These are phyloP conservation scores for Tephrocybe rancida DNA, from an alignment of 768 basidiomycete genomes.

Conservation along the genomic window DNA sequence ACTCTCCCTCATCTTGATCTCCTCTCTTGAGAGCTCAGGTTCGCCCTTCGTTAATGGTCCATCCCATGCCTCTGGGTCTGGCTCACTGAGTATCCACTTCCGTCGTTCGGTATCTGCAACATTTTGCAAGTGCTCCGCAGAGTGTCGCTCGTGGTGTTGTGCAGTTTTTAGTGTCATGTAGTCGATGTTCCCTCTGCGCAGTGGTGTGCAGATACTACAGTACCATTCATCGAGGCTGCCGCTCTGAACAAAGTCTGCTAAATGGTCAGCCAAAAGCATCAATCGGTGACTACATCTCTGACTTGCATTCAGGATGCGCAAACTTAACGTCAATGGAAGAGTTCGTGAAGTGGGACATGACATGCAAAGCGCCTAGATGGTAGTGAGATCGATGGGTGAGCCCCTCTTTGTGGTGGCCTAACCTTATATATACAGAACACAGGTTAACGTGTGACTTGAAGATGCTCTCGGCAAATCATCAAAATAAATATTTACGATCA, in stretches of 20 bases:
- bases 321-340: slow-evolving; percentile 12
- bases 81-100: slow-evolving; percentile 15
- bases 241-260: slow-evolving; percentile 27
- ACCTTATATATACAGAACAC: slow-evolving; percentile 3
- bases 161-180: slow-evolving; percentile 25
- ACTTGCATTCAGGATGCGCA: slow-evolving; percentile 16
- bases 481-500: neutral
- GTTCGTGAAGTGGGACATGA: slow-evolving; percentile 13
- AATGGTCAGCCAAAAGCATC: neutral
- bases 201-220: slow-evolving; percentile 45
- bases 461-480: slow-evolving; percentile 4
- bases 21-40: slow-evolving; percentile 24
- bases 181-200: slow-evolving; percentile 38
- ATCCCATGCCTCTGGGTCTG: slow-evolving; percentile 26
- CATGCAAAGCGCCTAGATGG: neutral
- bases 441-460: slow-evolving; percentile 6
- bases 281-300: neutral
- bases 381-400: slow-evolving; percentile 4
- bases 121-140: slow-evolving; percentile 19
- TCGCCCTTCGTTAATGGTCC: slow-evolving; percentile 19
- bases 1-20: slow-evolving; percentile 30
- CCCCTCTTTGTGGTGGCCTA: neutral
- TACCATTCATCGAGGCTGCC: slow-evolving; percentile 25
- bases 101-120: slow-evolving; percentile 15
- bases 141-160: slow-evolving; percentile 27